phyloP scores from a whole-genome alignment of 306 rosid genomes.

The Quercus wislizeni region DNA sequence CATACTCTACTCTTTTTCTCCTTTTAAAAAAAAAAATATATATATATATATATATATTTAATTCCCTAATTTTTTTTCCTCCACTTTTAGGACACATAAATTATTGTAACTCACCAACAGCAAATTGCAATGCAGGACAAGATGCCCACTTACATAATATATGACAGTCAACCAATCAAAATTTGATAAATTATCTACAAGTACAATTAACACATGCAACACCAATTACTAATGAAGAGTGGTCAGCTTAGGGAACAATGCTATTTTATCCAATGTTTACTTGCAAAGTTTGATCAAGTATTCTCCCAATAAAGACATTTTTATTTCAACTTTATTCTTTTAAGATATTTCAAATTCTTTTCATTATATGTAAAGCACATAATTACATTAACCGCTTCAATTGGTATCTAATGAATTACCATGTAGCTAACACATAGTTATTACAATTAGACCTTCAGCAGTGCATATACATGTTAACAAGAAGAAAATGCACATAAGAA shows the following conservation, averaged over 20 bases:
- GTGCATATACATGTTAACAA: not conserved
- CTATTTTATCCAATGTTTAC: not conserved
- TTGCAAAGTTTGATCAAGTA: not conserved
- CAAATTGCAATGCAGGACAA: not conserved
- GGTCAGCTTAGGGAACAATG: not conserved
- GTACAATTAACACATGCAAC: not conserved
- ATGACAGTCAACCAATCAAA: not conserved
- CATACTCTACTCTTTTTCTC: not conserved
- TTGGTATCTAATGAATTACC: slow-evolving; percentile 1
- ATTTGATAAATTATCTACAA: not conserved
- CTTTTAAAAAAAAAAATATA: no score
- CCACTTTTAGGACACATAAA: not conserved
- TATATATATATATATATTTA: not conserved
- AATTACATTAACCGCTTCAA: not conserved
- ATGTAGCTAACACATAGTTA: not conserved
- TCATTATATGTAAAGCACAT: not conserved
- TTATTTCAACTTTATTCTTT: not conserved
- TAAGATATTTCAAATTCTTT: not conserved
- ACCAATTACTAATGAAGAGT: not conserved
- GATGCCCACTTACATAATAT: not conserved
- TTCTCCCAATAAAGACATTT: not conserved
- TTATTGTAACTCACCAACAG: not conserved
- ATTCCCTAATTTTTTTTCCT: not conserved
- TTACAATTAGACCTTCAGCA: slow-evolving; percentile 1
- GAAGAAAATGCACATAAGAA: not conserved